Conservation (phyloP, 345 rosid genomes). For the Ceriops tagal region DNA sequence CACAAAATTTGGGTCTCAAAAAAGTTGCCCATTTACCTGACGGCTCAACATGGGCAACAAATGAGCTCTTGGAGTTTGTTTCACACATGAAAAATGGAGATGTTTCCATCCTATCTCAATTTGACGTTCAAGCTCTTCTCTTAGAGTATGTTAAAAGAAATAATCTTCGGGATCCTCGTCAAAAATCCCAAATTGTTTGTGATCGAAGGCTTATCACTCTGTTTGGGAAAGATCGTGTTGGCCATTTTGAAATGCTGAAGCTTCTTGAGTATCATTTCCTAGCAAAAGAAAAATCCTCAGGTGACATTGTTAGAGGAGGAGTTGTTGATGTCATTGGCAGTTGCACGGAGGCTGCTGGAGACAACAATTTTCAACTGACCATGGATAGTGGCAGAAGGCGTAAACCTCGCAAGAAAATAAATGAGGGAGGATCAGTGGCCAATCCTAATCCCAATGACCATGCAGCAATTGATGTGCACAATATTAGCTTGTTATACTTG, state of each 20-base stretch:
- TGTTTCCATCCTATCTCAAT: slow-evolving; percentile 47
- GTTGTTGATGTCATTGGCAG: slow-evolving; percentile 34
- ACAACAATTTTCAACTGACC: slow-evolving; percentile 27
- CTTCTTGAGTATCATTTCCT: slow-evolving; percentile 80
- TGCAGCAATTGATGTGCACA: slow-evolving; percentile 88
- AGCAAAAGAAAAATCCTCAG: slow-evolving; percentile 39
- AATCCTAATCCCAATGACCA: slow-evolving; percentile 44
- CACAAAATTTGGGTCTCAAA: slow-evolving; percentile 23
- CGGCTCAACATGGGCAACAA: slow-evolving; percentile 70
- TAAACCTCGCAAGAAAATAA: slow-evolving; percentile 47
- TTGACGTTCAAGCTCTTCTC: slow-evolving; percentile 69
- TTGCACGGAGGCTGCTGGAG: slow-evolving; percentile 30
- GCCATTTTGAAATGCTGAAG: slow-evolving; percentile 86
- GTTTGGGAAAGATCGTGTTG: slow-evolving; percentile 65
- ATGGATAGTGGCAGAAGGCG: slow-evolving; percentile 44
- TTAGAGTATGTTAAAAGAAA: slow-evolving; percentile 62
- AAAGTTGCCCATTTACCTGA: slow-evolving; percentile 28
- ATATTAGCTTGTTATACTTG: slow-evolving; percentile 67
- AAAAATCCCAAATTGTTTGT: slow-evolving; percentile 65
- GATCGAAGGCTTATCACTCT: slow-evolving; percentile 64
- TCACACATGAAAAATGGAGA: slow-evolving; percentile 74
- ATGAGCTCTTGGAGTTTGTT: slow-evolving; percentile 81
- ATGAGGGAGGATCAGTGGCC: slow-evolving; percentile 38
- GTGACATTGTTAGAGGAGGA: slow-evolving; percentile 27
- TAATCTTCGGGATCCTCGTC: slow-evolving; percentile 72